Base-by-base conservation (phyloP, 2,329 filamentous ascomycete species). In the Talaromyces albobiverticillius region DNA sequence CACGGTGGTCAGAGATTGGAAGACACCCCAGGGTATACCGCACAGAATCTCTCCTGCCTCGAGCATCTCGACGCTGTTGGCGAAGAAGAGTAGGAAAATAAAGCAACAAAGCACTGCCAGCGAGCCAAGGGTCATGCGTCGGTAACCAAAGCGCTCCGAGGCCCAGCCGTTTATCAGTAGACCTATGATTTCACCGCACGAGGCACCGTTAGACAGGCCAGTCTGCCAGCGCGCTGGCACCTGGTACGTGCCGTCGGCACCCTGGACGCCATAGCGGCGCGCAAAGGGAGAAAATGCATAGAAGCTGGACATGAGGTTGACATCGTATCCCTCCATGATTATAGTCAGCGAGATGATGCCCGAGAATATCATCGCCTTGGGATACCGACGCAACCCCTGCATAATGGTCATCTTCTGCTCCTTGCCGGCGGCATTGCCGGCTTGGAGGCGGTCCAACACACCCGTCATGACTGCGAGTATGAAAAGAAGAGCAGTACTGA, bases 261-360 rank as follows among this genome's bases (percentile, higher is more conserved):
- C 70, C 70, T 53, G 71, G 38, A 2, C 58, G 34, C 72, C 73
- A 53, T 75, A 76, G 45, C 73, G 74, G 42, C 59, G 59, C 41
- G 68, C 71, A 61, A 75, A 76, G 46, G 67, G 64, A 1, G 64
- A 61, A 50, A 73, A 73, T 58, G 64, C 71, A 74, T 83, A 91
- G 67, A 93, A 91, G 71, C 91, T 92, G 76, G 87, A 89, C 63
- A 93, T 83, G 51, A 95, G 76, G 63, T 83, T 86, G 55, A 94
- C 79, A 66, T 95, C 89, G 74, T 92, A 95, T 32, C 89, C 90
- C 71, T 95, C 90, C 91, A 95, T 95, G 63, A 83, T 84, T 64
- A 95, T 94, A 68, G 88, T 91, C 0, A 89, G 93, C 16, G 88
- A 92, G 70, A 95, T 92, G 56, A 95, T 76, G 49, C 95, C 66